Evolutionary conservation across 75 land plant genomes (phyloP).

Genomic region (Pinus albicaulis): DNA sequence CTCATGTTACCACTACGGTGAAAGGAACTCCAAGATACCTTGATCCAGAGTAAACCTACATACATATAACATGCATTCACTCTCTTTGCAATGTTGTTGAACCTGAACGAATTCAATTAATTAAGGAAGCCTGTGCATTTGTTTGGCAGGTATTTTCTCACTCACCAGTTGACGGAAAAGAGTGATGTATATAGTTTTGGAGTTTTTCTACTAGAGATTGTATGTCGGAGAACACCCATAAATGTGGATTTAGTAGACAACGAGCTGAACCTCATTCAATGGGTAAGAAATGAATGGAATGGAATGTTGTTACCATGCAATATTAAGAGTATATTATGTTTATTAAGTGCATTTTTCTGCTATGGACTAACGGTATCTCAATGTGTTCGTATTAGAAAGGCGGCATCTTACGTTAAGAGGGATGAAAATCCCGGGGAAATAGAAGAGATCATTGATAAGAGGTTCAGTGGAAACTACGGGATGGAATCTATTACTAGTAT

Average conservation of each 20-base stretch:
- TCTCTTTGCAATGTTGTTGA: too few species aligned
- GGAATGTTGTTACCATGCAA: too few species aligned
- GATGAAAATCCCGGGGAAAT: not conserved
- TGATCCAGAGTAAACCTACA: constrained; percentile 24
- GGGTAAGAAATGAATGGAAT: too few species aligned
- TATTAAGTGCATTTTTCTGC: too few species aligned
- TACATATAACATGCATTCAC: not conserved
- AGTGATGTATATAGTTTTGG: constrained; percentile 30
- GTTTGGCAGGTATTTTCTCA: constrained; percentile 14
- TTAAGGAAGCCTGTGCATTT: not conserved
- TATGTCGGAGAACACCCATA: constrained; percentile 15
- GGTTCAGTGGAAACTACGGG: not conserved
- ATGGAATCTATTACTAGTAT: constrained; percentile 8
- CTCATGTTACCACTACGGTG: not conserved
- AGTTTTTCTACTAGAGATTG: constrained; percentile 16
- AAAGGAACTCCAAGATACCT: constrained; percentile 15
- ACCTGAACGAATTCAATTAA: too few species aligned
- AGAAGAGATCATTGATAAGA: not conserved
- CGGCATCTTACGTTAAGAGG: not conserved
- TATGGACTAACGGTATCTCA: too few species aligned
- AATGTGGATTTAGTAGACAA: not conserved
- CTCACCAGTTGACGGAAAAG: constrained; percentile 17
- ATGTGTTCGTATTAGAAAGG: not conserved
- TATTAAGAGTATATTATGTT: too few species aligned
- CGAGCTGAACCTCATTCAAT: too few species aligned